Percentiles rank a stretch among this genome's conserved stretches.
Conservation (phyloP, 2,329 filamentous ascomycete species). For the Cryphonectria radicalis region DNA sequence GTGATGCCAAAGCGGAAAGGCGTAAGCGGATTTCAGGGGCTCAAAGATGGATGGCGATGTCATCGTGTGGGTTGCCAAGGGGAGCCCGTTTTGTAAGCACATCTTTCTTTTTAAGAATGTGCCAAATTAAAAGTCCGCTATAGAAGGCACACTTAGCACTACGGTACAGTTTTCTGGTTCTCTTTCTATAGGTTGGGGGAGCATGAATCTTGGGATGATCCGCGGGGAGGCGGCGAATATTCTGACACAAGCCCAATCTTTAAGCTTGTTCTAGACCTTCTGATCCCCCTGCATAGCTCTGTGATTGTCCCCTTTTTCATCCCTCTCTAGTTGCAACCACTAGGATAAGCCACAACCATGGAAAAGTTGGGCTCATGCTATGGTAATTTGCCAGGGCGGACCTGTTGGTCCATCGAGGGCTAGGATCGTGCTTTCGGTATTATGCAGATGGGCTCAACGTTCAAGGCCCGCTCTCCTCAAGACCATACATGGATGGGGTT, state of each 20-base stretch:
- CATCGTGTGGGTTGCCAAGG: neutral
- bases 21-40: conserved; percentile 15
- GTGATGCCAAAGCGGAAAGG: neutral
- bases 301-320: neutral
- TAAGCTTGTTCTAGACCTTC: conserved; percentile 8
- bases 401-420: neutral
- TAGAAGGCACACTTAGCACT: neutral
- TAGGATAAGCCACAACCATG: conserved; percentile 7
- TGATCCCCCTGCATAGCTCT: neutral
- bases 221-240: neutral
- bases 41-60: conserved; percentile 6
- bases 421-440: neutral
- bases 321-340: conserved; percentile 2
- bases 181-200: neutral
- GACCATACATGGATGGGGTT: neutral
- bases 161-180: neutral
- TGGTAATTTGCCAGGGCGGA: neutral
- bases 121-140: neutral
- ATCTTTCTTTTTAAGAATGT: neutral
- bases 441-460: neutral
- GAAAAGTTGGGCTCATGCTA: conserved; percentile 4
- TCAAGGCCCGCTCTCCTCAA: neutral
- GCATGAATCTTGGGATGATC: conserved; percentile 1
- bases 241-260: conserved; percentile 8
- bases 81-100: neutral